Conservation (phyloP, 2,329 filamentous ascomycete genomes). For the Thermochaetoides dissita region DNA sequence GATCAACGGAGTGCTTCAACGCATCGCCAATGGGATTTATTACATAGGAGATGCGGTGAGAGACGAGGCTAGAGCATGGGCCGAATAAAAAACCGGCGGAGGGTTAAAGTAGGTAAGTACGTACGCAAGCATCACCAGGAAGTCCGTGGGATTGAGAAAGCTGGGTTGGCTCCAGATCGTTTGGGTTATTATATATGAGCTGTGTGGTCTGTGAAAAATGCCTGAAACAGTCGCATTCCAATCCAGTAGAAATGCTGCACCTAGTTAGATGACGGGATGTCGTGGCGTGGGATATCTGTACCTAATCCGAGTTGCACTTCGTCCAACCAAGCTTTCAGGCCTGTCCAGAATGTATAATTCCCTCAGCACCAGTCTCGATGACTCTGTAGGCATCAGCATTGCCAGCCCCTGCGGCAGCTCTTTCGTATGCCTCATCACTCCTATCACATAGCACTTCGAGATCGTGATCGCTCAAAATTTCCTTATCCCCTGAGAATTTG, state of each 20-base stretch:
- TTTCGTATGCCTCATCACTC: slow-evolving; percentile 47
- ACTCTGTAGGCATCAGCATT: slow-evolving; percentile 58
- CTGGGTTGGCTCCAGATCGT: too few species aligned
- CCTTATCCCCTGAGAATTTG: slow-evolving; percentile 42
- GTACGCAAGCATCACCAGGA: too few species aligned
- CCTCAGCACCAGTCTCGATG: slow-evolving; percentile 57
- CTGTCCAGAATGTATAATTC: slow-evolving; percentile 24
- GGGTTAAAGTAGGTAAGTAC: too few species aligned
- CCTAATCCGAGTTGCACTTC: background rate
- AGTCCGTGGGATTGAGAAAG: too few species aligned
- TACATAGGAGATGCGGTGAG: slow-evolving; percentile 2
- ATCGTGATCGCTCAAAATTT: slow-evolving; percentile 62
- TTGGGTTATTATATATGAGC: too few species aligned
- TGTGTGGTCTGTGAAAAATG: background rate
- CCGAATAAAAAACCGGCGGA: too few species aligned
- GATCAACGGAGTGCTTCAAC: background rate
- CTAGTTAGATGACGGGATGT: too few species aligned
- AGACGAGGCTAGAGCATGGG: background rate
- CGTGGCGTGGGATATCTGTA: too few species aligned
- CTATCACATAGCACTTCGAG: slow-evolving; percentile 59
- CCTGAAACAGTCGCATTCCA: background rate
- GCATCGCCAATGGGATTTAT: background rate
- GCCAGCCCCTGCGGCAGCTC: slow-evolving; percentile 66
- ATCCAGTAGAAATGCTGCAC: background rate
- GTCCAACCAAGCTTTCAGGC: background rate